Evolutionary conservation across 2,329 filamentous ascomycete species (phyloP), one percentile per base, ranked within the genome.

Genomic region (Spiromastix sp.): DNA sequence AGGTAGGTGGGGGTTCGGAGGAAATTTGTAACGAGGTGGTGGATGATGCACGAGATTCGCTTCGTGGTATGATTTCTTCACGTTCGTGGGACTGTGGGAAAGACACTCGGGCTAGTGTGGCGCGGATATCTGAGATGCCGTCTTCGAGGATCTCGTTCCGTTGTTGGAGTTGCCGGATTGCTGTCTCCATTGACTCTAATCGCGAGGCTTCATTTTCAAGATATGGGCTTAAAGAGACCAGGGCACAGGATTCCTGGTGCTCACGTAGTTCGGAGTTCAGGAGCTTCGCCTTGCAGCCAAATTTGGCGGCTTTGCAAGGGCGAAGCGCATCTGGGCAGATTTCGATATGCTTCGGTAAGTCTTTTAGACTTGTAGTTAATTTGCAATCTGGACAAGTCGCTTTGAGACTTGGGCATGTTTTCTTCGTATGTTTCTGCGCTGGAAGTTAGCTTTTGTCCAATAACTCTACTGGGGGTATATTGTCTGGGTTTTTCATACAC

Each of bases 181-280:
- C 64, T 26, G 62, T 45, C 35, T 66, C 61, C n/a, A 67, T 55
- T 2, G 56, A 57, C 31, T 63, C 52, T 5, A 68, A 51, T 2
- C 61, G 54, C 15, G 57, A 48, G 17, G 63, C 59, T 38, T 67
- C 64, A 10, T 50, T 53, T 30, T 64, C 56, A 15, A 68, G 56
- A 34, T 62, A 63, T 12, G 65, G 63, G 0, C 56, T 53, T 38
- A 67, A 57, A 4, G 63, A 56, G 8, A 70, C 63, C 30, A 76
- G 60, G 0, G 67, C 61, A 47, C 74, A 79, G 18, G 52, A 51
- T 32, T 59, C 54, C 32, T 66, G 59, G 43, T 72, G 67, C 27
- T 60, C 53, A 26, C 59, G 54, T 20, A 60, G 48, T 12, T 60
- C 55, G 15, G 52, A 50, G 9, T 54, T 51, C 41, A 54, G 57